Percentiles rank a stretch among this genome's conserved stretches.
These are phyloP conservation scores for Naematelia aurantialba DNA, from an alignment of 768 basidiomycete genomes.

Conservation along the genomic window DNA sequence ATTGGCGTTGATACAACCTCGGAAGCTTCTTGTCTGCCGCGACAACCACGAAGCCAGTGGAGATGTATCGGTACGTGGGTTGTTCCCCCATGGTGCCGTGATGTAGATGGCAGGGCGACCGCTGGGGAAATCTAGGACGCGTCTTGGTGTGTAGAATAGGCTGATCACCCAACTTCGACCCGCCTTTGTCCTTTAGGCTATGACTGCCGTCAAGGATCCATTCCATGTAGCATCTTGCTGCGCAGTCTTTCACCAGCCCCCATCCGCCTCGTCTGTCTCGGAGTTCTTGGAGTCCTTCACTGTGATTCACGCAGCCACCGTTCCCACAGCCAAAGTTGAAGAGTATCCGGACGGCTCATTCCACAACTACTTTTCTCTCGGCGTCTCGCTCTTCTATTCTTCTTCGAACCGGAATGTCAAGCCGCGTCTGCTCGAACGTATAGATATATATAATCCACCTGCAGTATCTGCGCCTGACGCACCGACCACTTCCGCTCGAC, in stretches of 20 bases:
- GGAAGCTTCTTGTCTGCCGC: neutral
- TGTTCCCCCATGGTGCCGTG: neutral
- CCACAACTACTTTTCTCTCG: slow-evolving; percentile 74
- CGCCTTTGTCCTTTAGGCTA: neutral
- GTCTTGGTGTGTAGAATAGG: neutral
- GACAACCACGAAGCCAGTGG: slow-evolving; percentile 1
- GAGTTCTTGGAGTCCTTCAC: neutral
- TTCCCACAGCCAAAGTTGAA: slow-evolving; percentile 64
- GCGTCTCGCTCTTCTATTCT: slow-evolving; percentile 79
- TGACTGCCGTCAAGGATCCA: neutral
- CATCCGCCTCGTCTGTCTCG: slow-evolving; percentile 4
- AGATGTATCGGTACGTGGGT: neutral
- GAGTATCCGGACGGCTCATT: slow-evolving; percentile 78
- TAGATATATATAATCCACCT: slow-evolving; percentile 73
- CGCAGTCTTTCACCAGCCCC: neutral
- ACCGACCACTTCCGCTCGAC: slow-evolving; percentile 48
- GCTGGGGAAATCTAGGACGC: neutral
- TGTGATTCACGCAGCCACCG: neutral
- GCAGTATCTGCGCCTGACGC: slow-evolving; percentile 26
- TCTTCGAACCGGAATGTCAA: slow-evolving; percentile 15
- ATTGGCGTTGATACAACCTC: neutral
- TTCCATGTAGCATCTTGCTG: neutral
- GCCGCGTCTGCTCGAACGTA: slow-evolving; percentile 60
- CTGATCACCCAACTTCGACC: too few relatives aligned
- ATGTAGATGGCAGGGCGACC: neutral